A percentile compares a stretch with the other conserved stretches of the same genome.
Evolutionary conservation across 2,329 filamentous ascomycete species (phyloP).

Genomic region (Fusarium algeriense): DNA sequence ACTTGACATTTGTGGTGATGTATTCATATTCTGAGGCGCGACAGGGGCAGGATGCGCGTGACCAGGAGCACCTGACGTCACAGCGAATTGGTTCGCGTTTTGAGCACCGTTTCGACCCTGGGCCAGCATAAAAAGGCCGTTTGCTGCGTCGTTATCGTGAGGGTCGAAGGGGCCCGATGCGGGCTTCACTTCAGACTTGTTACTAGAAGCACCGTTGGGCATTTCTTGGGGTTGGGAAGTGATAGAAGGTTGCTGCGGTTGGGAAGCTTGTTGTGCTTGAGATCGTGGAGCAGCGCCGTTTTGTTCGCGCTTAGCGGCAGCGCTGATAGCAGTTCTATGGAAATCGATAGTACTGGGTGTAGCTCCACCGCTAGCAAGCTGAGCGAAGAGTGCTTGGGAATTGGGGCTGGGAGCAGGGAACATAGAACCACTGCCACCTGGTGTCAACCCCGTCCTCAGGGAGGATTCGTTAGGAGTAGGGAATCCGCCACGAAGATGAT

Average conservation of each 20-base stretch:
- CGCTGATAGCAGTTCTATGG: conserved; percentile 89
- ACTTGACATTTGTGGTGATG: conserved; percentile 64
- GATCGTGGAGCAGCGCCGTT: conserved; percentile 51
- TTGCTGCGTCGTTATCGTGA: conserved; percentile 95
- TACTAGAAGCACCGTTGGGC: conserved; percentile 54
- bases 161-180: conserved; percentile 80
- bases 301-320: conserved; percentile 73
- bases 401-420: conserved; percentile 93
- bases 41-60: conserved; percentile 62
- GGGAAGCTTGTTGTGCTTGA: conserved; percentile 54
- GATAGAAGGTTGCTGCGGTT: conserved; percentile 42
- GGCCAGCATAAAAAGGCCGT: conserved; percentile 91
- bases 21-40: conserved; percentile 53
- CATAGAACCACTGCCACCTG: conserved; percentile 96
- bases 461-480: conserved; percentile 98
- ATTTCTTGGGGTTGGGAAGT: conserved; percentile 69
- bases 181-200: conserved; percentile 65
- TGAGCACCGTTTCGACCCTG: conserved; percentile 72
- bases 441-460: conserved; percentile 89
- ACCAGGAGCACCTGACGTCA: conserved; percentile 59
- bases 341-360: conserved; percentile 95
- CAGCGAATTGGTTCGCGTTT: conserved; percentile 62
- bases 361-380: conserved; percentile 81
- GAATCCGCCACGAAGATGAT: conserved; percentile 83
- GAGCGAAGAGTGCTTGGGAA: conserved; percentile 84